These are phyloP conservation scores for Arbutus unedo DNA, from an alignment of 148 eudicot genomes.

Conservation along the genomic window DNA sequence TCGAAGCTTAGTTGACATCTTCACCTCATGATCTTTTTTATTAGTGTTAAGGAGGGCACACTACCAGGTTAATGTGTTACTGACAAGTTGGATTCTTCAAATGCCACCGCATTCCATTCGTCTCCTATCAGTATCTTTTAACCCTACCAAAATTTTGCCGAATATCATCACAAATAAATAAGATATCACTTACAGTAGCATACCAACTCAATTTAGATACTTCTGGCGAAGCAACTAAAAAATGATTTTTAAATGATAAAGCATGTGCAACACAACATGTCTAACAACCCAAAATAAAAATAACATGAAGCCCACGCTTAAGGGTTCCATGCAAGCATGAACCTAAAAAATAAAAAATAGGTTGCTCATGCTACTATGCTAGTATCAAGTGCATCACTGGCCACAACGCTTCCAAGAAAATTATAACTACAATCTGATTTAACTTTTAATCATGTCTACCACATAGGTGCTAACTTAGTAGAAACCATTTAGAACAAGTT, in stretches of 20 bases:
- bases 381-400: not conserved
- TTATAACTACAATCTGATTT: not conserved
- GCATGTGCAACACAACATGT: not conserved
- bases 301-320: not conserved
- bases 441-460: not conserved
- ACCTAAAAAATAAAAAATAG: not conserved
- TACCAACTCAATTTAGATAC: not conserved
- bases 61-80: not conserved
- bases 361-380: not conserved
- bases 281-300: not conserved
- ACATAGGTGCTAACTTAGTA: not conserved
- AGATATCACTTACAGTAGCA: not conserved
- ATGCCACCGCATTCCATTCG: not conserved
- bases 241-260: not conserved
- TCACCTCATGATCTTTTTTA: not conserved
- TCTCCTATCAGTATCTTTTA: not conserved
- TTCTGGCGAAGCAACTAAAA: not conserved
- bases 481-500: constrained; percentile 5
- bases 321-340: not conserved
- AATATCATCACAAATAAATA: not conserved
- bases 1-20: not conserved
- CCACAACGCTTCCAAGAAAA: not conserved
- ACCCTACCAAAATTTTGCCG: not conserved
- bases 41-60: not conserved
- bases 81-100: not conserved